Evolutionary conservation across 2,329 filamentous ascomycete genomes (phyloP).

Genomic region (Cercospora sojina): DNA sequence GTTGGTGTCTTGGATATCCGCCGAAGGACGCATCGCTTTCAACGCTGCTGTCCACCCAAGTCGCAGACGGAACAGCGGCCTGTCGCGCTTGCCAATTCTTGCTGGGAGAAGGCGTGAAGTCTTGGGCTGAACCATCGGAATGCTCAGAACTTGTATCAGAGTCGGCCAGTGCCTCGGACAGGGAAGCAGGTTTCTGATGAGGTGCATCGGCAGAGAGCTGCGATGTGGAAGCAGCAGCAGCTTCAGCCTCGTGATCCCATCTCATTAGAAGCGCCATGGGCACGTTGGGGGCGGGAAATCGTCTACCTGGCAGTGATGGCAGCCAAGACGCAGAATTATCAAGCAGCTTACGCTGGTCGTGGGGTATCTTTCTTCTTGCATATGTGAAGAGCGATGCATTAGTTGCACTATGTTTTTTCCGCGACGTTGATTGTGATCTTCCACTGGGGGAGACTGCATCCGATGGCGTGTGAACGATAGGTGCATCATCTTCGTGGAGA

Average conservation of each 20-base stretch:
- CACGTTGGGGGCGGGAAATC: constrained; percentile 42
- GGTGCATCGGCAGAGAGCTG: neutral
- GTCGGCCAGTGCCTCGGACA: neutral
- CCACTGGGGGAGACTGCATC: neutral
- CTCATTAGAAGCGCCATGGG: constrained; percentile 38
- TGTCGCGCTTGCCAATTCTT: constrained; percentile 5
- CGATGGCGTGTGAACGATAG: neutral
- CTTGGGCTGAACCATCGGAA: neutral
- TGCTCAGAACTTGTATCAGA: constrained; percentile 6
- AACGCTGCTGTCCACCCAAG: neutral
- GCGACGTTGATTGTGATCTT: neutral
- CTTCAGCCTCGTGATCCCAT: constrained; percentile 27
- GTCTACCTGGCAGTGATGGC: constrained; percentile 38
- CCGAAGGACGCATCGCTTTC: constrained; percentile 1
- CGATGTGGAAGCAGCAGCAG: neutral
- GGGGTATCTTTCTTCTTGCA: constrained; percentile 38
- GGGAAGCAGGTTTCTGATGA: neutral
- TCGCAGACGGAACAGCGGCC: neutral
- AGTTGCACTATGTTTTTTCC: neutral
- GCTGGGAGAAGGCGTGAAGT: constrained; percentile 7
- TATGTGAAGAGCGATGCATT: constrained; percentile 17
- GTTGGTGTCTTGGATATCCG: neutral
- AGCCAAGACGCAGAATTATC: constrained; percentile 45
- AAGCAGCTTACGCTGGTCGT: constrained; percentile 53
- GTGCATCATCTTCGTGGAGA: neutral